phyloP scores from a whole-genome alignment of 371 early-diverging fungal species.

The Actinomortierella wolfii region DNA sequence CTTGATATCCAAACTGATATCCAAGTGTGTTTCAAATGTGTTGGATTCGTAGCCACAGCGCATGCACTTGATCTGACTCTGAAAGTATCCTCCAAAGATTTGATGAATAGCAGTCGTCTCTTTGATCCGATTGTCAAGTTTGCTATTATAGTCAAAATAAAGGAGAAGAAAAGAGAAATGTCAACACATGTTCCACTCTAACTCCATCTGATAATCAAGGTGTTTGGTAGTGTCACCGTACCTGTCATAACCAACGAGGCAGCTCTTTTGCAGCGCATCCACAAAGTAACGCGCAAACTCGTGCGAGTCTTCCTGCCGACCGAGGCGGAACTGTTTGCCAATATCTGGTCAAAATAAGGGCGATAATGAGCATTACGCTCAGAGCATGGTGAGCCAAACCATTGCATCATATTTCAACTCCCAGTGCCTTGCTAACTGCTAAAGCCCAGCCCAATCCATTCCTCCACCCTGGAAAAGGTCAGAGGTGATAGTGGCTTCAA shows the following conservation, averaged over 20 bases:
- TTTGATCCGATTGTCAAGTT: constrained; percentile 70
- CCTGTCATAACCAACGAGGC: constrained; percentile 54
- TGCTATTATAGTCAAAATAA: constrained; percentile 23
- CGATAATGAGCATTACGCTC: no score
- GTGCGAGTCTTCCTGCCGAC: constrained; percentile 91
- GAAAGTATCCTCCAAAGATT: constrained; percentile 85
- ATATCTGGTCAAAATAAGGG: constrained; percentile 48
- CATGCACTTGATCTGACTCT: constrained; percentile 76
- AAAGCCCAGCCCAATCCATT: no score
- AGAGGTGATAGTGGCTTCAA: not conserved
- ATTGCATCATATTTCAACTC: no score
- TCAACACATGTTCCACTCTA: no score
- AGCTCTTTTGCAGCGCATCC: constrained; percentile 65
- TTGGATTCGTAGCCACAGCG: constrained; percentile 76
- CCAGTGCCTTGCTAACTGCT: not conserved
- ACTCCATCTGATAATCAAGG: not conserved
- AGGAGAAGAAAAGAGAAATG: not conserved
- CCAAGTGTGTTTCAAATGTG: constrained; percentile 77
- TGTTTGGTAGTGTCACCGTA: not conserved
- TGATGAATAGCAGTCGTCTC: constrained; percentile 77
- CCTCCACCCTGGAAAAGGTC: not conserved
- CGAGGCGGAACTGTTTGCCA: constrained; percentile 76
- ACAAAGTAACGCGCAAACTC: constrained; percentile 85
- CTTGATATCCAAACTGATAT: constrained; percentile 79
- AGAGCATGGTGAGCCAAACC: not conserved